Evolutionary conservation across 208 protist species (phyloP), one percentile per base, ranked within the genome.

Genomic region (Lotmaria passim): DNA sequence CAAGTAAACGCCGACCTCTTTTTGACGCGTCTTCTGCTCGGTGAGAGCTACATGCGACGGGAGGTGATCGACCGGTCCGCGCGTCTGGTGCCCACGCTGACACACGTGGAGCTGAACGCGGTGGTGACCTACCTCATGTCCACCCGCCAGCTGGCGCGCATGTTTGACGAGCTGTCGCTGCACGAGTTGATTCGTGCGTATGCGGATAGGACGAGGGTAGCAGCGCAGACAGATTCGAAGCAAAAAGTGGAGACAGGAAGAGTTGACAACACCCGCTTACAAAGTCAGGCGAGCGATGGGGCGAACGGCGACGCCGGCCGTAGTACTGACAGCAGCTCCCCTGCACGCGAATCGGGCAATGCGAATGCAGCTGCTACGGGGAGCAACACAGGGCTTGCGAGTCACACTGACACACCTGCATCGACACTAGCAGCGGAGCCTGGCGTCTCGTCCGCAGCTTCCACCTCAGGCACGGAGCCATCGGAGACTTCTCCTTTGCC

Each of bases 31-130:
- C 75, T 85, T 61, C 48, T 92, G 1, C 31, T 85, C 7, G 89
- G 89, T 7, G 81, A 82, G 33, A 56, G 70, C 21, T 79, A 80
- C 61, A 82, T 85, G 38, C 79, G 74, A 31, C 57, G 70, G 24
- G 85, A 87, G 73, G 67, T 86, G 61, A 24, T 90, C n/a, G 86
- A 94, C 59, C 83, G 89, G 28, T 65, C 79, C 0, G 83, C 89
- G 15, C 81, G 89, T 3, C 69, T 94, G 21, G 83, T 90, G 73
- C 89, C 89, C 17, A 57, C 60, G 2, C 59, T 73, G 17, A 68
- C 62, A 1, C 71, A 59, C 2, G 23, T 61, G 2, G 83, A 89
- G 61, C 60, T 92, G 57, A 73, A 68, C 47, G 79, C 73, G 39
- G 78, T 94, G 47, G 69, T 73, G 26, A 38, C 60, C 26, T 92